phyloP scores from a whole-genome alignment of 129 eudicot genomes.

The Erigeron canadensis region DNA sequence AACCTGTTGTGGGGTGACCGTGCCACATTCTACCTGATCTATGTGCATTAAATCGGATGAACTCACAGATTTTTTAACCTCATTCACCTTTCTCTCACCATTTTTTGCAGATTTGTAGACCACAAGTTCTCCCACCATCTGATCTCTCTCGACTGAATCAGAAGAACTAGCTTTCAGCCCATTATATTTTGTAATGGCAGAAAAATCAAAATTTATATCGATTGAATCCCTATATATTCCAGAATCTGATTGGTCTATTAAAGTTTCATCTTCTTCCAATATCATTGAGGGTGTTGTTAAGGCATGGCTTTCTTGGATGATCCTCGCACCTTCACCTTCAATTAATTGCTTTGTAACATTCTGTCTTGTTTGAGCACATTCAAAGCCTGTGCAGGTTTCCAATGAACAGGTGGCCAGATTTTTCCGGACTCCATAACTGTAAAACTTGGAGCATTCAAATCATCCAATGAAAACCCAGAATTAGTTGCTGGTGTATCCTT shows the following conservation, averaged over 20 bases:
- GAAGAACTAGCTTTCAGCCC: no score
- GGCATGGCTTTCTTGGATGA: conserved; percentile 27
- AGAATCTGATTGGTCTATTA: conserved; percentile 6
- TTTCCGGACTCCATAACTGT: conserved; percentile 31
- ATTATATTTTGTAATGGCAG: background rate
- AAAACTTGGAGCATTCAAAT: conserved; percentile 30
- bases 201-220: background rate
- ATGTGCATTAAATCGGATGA: conserved; percentile 26
- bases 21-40: conserved; percentile 32
- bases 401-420: conserved; percentile 81
- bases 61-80: no score
- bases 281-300: conserved; percentile 17
- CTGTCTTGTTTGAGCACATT: conserved; percentile 22
- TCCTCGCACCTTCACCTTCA: conserved; percentile 18
- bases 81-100: no score
- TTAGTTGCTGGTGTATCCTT: conserved; percentile 21
- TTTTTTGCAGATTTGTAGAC: no score
- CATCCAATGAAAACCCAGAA: conserved; percentile 24
- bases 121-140: no score
- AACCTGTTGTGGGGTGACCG: conserved; percentile 43
- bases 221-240: conserved; percentile 2
- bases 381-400: conserved; percentile 87
- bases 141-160: no score
- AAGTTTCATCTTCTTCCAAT: conserved; percentile 28
- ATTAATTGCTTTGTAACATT: conserved; percentile 12